Conservation (phyloP, 257 asterid species). For the Penstemon barbatus region DNA sequence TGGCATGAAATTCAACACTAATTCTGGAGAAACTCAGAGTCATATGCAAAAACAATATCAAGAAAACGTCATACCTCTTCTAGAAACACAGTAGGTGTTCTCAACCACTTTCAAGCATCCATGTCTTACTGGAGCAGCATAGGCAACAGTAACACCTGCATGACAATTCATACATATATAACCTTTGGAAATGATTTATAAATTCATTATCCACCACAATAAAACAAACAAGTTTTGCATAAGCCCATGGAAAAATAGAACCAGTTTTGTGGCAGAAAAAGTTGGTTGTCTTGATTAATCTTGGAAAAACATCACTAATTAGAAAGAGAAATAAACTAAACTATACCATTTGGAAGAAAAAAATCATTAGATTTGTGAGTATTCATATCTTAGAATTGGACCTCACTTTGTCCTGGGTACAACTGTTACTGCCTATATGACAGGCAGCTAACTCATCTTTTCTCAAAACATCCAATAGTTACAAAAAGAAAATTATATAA, state of each 20-base stretch:
- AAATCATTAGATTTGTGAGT: neutral
- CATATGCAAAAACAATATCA: slow-evolving; percentile 21
- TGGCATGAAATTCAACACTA: slow-evolving; percentile 10
- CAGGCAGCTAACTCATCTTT: too few species aligned
- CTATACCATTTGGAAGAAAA: neutral
- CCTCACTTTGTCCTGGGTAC: too few species aligned
- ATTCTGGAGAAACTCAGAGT: slow-evolving; percentile 15
- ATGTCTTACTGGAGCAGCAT: slow-evolving; percentile 52
- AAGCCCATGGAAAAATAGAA: slow-evolving; percentile 26
- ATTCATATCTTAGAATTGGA: too few species aligned
- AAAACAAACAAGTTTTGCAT: neutral
- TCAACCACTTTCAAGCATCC: too few species aligned
- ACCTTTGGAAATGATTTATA: slow-evolving; percentile 1
- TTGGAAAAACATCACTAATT: slow-evolving; percentile 4
- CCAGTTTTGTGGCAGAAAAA: slow-evolving; percentile 1
- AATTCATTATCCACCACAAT: slow-evolving; percentile 5
- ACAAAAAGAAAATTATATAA: too few species aligned
- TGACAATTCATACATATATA: slow-evolving; percentile 8
- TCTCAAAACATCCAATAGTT: too few species aligned
- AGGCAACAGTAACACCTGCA: slow-evolving; percentile 81
- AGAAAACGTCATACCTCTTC: neutral
- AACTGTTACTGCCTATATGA: too few species aligned
- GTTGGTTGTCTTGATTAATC: slow-evolving; percentile 8
- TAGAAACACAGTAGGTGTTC: too few species aligned
- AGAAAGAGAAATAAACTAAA: neutral